Evolutionary conservation across 83 land plant species (phyloP).

Genomic region (Diphasiastrum complanatum): DNA sequence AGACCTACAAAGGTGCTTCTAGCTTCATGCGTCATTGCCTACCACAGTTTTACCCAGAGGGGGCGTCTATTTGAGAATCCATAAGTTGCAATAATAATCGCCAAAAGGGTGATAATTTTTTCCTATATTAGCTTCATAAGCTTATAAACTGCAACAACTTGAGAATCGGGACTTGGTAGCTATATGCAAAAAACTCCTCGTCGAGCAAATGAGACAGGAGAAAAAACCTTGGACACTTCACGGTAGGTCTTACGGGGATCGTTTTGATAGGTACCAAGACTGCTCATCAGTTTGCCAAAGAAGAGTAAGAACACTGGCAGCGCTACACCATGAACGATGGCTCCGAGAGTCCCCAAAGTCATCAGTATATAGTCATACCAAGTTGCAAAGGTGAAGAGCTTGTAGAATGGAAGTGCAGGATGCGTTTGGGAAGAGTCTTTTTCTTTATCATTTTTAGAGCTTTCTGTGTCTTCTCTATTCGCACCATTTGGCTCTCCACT

Average conservation of each 20-base stretch:
- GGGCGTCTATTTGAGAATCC: too few species aligned
- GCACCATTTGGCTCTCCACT: too few species aligned
- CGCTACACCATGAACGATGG: slow-evolving; percentile 20
- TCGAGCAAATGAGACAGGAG: neutral
- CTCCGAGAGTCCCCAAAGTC: slow-evolving; percentile 17
- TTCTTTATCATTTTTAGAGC: too few species aligned
- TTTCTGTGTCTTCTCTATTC: too few species aligned
- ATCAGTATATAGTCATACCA: slow-evolving; percentile 22
- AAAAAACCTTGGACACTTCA: slow-evolving; percentile 21
- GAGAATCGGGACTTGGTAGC: neutral
- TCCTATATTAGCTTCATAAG: neutral
- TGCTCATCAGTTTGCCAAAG: slow-evolving; percentile 20
- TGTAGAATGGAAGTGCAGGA: slow-evolving; percentile 8
- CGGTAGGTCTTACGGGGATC: slow-evolving; percentile 2
- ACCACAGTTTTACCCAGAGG: too few species aligned
- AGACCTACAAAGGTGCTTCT: too few species aligned
- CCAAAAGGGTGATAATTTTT: neutral
- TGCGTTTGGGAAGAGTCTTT: too few species aligned
- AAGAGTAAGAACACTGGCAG: slow-evolving; percentile 23
- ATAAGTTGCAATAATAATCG: too few species aligned
- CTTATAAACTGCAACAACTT: neutral
- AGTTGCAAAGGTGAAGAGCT: slow-evolving; percentile 29
- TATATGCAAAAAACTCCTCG: neutral
- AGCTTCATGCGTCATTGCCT: too few species aligned
- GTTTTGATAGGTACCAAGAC: slow-evolving; percentile 18